These are phyloP conservation scores for Tuber indicum DNA, from an alignment of 495 filamentous ascomycete species.

Conservation along the genomic window DNA sequence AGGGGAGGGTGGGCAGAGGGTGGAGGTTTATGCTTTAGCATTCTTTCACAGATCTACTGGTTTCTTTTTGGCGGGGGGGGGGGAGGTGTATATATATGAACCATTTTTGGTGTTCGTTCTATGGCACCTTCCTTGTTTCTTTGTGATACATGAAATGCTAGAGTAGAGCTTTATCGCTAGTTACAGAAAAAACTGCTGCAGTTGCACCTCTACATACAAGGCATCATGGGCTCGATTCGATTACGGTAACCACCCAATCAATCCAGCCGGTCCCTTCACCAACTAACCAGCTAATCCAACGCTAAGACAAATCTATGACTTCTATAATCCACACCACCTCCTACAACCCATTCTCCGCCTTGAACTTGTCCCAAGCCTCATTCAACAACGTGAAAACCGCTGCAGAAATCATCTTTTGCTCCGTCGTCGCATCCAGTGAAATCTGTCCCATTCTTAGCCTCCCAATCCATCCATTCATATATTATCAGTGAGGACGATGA, in stretches of 20 bases:
- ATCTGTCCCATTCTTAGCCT: constrained; percentile 54
- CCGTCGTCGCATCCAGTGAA: constrained; percentile 78
- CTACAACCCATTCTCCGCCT: constrained; percentile 75
- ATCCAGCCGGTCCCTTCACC: neutral
- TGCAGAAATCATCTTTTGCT: constrained; percentile 85
- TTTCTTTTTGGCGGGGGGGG: neutral
- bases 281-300: neutral
- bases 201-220: neutral
- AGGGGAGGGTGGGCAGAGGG: constrained; percentile 35
- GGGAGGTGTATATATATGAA: neutral
- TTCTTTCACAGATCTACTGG: neutral
- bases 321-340: constrained; percentile 9
- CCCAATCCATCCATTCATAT: neutral
- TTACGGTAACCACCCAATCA: neutral
- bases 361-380: constrained; percentile 98
- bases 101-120: neutral
- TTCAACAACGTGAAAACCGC: constrained; percentile 89
- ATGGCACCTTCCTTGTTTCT: neutral
- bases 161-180: neutral
- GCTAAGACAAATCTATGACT: neutral
- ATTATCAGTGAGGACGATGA: constrained; percentile 1
- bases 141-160: neutral
- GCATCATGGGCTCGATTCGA: neutral
- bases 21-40: constrained; percentile 35
- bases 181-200: neutral